Conservation (phyloP, 305 asterid genomes). For the Fraxinus dipetala region DNA sequence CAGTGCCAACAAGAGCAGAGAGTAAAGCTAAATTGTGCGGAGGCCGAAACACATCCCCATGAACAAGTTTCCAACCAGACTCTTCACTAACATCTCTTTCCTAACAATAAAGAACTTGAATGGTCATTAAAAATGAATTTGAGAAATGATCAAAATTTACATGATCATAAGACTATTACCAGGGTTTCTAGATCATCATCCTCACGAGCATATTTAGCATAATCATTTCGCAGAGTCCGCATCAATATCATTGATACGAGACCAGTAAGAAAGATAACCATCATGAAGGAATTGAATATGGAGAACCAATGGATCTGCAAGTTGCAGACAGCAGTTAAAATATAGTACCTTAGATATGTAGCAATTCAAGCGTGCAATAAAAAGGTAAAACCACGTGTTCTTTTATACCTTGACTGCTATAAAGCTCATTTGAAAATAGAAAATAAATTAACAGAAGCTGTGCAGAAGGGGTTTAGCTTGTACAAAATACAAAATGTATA, state of each 20-base stretch:
- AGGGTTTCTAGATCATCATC: neutral
- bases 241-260: neutral
- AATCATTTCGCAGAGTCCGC: neutral
- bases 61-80: conserved; percentile 63
- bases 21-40: conserved; percentile 39
- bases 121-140: too few species aligned
- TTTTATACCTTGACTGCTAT: neutral
- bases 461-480: neutral
- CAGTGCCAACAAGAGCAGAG: conserved; percentile 56
- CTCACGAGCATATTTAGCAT: neutral
- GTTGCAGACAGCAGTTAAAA: conserved; percentile 10
- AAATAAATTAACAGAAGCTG: neutral
- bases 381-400: neutral
- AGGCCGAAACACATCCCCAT: conserved; percentile 54
- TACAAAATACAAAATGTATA: neutral
- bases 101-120: conserved; percentile 24
- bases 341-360: neutral
- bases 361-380: neutral
- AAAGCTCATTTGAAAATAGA: neutral
- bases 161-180: conserved; percentile 27
- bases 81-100: conserved; percentile 58
- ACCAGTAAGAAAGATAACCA: neutral
- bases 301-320: conserved; percentile 51
- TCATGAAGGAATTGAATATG: neutral
- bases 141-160: neutral